Base-by-base conservation (phyloP, 495 filamentous ascomycete genomes). In the Evernia prunastri region DNA sequence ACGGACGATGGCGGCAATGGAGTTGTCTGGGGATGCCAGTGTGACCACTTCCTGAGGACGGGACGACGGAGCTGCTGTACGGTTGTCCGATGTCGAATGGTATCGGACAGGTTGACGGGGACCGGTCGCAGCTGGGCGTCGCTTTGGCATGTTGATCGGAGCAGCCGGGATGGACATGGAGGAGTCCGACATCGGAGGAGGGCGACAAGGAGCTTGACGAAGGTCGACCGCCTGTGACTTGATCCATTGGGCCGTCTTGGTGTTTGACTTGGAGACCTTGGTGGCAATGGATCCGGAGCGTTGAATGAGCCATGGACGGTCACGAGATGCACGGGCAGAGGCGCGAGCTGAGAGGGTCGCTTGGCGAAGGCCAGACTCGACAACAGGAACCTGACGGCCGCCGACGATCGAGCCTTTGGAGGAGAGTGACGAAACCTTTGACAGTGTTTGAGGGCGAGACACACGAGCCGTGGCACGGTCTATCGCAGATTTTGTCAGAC, bases 81-180 rank as follows among this genome's bases (percentile, higher is more conserved):
- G 49, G 25, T 53, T 53, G 49, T 53, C 18, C 49, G 49, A 53
- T 53, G 49, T 53, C 49, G 49, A 31, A 53, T 25, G 49, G 49
- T 31, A 31, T 53, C 49, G 49, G 5, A 53, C 49, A 6, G 49
- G 11, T 53, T 53, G 49, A 31, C 49, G 49, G 47, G 47, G 3
- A 31, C 49, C 49, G 27, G 5, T 27, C 11, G 15, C 15, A 8
- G 49, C 49, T 29, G 10, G 15, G 27, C 49, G 23, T 53, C 49
- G 49, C 49, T 53, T 53, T 31, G 49, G 49, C 25, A 53, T 0
- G 56, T 23, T 15, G 20, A 36, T 58, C 56, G 49, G 49, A 53
- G 49, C 15, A 31, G 49, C 49, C 5, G 49, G 27, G 12, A 53
- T 29, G 25, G 49, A 27, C 11, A 31, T 53, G 27, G 49, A 53